Base-by-base conservation (phyloP, 2,329 filamentous ascomycete genomes). In the Epichloe baconii region DNA sequence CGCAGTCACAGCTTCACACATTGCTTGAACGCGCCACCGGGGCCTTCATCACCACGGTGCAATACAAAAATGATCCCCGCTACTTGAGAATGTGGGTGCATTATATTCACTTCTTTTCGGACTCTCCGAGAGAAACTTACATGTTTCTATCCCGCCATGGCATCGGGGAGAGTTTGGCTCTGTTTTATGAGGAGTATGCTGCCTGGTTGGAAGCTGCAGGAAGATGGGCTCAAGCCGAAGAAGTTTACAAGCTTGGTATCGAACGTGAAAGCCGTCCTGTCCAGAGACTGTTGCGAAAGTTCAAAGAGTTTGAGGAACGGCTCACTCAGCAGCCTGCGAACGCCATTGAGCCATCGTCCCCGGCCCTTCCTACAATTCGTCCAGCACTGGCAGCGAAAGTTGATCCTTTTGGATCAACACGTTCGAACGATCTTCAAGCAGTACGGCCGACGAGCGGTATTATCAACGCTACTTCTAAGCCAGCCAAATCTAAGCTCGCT, bases 131-230 rank as follows among this genome's bases (percentile, higher is more conserved):
- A 49, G 93, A 98, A 68, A 88, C 86, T 0, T 98, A 90, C 64
- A 82, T 93, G 45, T 98, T 94, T 63, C 76, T 98, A 37, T 85
- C 91, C 12, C 85, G 90, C 48, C 89, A 98, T 64, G 78, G 77
- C 55, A 88, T 98, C 54, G 93, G 91, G 54, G 89, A 96, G 62
- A 74, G 77, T 0, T 77, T 98, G 3, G 93, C 93, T 2, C 73
- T 97, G 3, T 98, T 89, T 67, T 98, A 98, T 68, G 93, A 98
- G 65, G 93, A 97, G 63, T 98, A 95, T 64, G 90, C 93, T 1
- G 85, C 82, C 1, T 97, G 90, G 88, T 74, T 98, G 6, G 93
- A 98, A 70, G 76, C 80, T 37, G 86, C 83, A 6, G 86, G 82
- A 14, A 77, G 91, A 56, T 96, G 88, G 86, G 78, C 75, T 21